Conservation (phyloP, 1,284 basidiomycete species). For the Flammula alnicola region DNA sequence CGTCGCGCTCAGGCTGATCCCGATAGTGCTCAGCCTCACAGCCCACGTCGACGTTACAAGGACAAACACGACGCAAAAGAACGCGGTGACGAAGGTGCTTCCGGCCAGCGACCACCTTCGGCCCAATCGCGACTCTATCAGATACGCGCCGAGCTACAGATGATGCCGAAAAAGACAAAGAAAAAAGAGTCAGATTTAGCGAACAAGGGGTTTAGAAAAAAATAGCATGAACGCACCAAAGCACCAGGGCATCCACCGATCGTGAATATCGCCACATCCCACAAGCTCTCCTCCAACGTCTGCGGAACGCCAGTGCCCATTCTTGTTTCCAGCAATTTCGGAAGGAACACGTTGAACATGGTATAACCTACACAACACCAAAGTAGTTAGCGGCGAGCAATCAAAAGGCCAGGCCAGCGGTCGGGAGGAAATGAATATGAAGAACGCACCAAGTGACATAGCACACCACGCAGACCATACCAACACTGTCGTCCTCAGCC, state of each 20-base stretch:
- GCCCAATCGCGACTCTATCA: conserved; percentile 82
- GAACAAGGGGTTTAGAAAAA: no score
- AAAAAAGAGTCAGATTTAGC: neutral
- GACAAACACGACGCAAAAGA: conserved; percentile 80
- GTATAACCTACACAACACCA: conserved; percentile 68
- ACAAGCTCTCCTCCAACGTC: conserved; percentile 66
- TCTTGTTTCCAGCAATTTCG: conserved; percentile 81
- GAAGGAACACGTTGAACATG: conserved; percentile 97
- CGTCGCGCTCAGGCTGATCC: conserved; percentile 83
- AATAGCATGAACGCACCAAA: conserved; percentile 72
- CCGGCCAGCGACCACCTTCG: conserved; percentile 79
- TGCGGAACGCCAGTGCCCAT: conserved; percentile 36
- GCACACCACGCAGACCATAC: conserved; percentile 86
- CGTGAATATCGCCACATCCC: conserved; percentile 84
- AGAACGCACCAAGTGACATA: conserved; percentile 80
- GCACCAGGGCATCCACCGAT: conserved; percentile 89
- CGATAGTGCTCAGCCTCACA: conserved; percentile 78
- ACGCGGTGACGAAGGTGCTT: conserved; percentile 81
- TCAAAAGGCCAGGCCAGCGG: no score
- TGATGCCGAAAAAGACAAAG: neutral
- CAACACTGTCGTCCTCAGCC: conserved; percentile 82
- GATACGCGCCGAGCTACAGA: conserved; percentile 82
- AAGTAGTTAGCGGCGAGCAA: neutral
- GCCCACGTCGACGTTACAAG: conserved; percentile 63
- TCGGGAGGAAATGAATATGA: conserved; percentile 4